Base-by-base conservation (phyloP, 345 rosid genomes). In the Salix arbutifolia region DNA sequence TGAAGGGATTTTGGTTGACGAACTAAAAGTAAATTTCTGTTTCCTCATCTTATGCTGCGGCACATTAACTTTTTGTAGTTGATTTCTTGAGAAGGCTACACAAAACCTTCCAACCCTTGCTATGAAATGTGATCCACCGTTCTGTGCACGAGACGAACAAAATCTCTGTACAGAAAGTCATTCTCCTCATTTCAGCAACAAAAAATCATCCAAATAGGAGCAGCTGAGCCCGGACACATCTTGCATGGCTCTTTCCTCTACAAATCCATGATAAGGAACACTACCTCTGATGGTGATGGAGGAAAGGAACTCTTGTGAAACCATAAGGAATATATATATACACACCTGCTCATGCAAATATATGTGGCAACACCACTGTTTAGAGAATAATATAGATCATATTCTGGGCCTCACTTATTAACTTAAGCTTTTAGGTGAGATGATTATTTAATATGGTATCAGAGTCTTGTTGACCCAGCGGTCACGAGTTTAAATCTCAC, bases 241-340 rank as follows among this genome's bases (percentile, higher is more conserved):
- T 77, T 91, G 91, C 65, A 83, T 18, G 56, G 91, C 84, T 80
- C 98, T 91, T 84, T 93, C 98, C 65, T 89, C 98, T 4, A 96
- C 44, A 42, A 93, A 96, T 74, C 98, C 99, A 48, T 85, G 94
- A 80, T 93, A 96, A 16, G 99, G 98, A 10, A 98, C 99, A 84
- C 98, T 91, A 31, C 98, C 99, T 8, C 83, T 6, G 90, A 88
- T 67, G 89, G 86, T 18, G 89, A 81, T 40, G 97, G 97, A 83
- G 94, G 97, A 73, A 93, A 91, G 17, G 83, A 86, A 75, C 98
- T 98, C 76, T 91, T 90, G 60, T 81, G 90, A 76, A 90, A 87
- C 99, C 97, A 93, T 71, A 86, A 2, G 94, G 94, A 86, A 93
- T 83, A 75, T 50, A 70, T 26, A 93, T 83, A 74, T 50, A 70